Evolutionary conservation across 352 stramenopile species (phyloP).

Genomic region (Globisporangium nagaii): DNA sequence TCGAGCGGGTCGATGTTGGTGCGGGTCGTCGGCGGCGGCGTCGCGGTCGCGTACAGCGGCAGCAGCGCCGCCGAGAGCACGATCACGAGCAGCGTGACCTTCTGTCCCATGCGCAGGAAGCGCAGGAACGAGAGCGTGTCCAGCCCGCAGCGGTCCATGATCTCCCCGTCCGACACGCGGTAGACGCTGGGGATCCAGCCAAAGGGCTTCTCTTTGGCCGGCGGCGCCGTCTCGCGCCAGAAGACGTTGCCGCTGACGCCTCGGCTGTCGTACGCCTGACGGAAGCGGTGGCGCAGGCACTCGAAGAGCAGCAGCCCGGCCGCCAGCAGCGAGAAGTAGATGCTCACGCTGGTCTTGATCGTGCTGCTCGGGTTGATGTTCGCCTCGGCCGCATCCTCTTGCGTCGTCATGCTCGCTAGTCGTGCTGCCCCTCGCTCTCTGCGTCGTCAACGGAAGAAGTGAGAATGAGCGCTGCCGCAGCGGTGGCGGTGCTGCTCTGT

Average conservation of each 20-base stretch:
- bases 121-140: conserved; percentile 74
- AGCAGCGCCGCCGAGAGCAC: conserved; percentile 55
- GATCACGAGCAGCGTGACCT: conserved; percentile 57
- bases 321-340: conserved; percentile 56
- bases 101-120: conserved; percentile 60
- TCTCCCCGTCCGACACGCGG: conserved; percentile 48
- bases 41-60: conserved; percentile 61
- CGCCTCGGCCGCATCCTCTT: conserved; percentile 38
- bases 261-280: conserved; percentile 48
- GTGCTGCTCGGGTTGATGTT: conserved; percentile 66
- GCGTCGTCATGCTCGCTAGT: conserved; percentile 28
- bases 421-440: not conserved
- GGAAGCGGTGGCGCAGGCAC: conserved; percentile 44
- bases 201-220: conserved; percentile 20
- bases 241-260: conserved; percentile 24
- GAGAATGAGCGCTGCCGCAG: no score
- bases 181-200: conserved; percentile 45
- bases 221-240: conserved; percentile 12
- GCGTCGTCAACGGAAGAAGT: not conserved
- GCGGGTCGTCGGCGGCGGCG: conserved; percentile 10
- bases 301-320: conserved; percentile 58
- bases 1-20: conserved; percentile 41
- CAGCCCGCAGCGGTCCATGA: conserved; percentile 64
- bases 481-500: not conserved
- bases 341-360: conserved; percentile 55